Evolutionary conservation across 768 basidiomycete species (phyloP).

Genomic region (Macrolepiota fuliginosa): DNA sequence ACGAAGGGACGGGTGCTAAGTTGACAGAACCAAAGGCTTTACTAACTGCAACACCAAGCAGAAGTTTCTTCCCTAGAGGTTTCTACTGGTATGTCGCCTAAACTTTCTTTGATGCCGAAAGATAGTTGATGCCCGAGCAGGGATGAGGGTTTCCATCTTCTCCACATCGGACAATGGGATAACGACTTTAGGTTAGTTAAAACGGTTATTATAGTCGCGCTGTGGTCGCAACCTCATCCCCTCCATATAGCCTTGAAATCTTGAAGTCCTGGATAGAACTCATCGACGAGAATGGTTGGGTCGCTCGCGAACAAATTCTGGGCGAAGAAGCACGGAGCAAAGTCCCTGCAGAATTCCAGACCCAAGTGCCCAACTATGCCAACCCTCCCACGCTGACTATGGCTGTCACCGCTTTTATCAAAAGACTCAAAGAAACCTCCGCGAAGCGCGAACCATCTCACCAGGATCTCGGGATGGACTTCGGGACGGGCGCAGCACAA

Average conservation of each 20-base stretch:
- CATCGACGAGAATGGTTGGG: slow-evolving; percentile 95
- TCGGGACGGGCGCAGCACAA: slow-evolving; percentile 54
- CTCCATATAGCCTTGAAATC: slow-evolving; percentile 69
- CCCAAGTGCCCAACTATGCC: slow-evolving; percentile 90
- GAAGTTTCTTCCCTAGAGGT: slow-evolving; percentile 96
- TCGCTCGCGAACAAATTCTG: slow-evolving; percentile 93
- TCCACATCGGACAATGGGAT: slow-evolving; percentile 92
- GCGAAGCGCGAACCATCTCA: slow-evolving; percentile 44
- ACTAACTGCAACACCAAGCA: slow-evolving; percentile 90
- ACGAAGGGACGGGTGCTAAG: slow-evolving; percentile 49
- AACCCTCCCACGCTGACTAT: slow-evolving; percentile 95
- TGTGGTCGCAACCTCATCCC: background rate
- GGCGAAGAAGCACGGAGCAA: slow-evolving; percentile 96
- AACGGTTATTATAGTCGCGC: background rate
- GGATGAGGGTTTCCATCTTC: slow-evolving; percentile 97
- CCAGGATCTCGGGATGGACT: slow-evolving; percentile 65
- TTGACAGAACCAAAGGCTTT: slow-evolving; percentile 75
- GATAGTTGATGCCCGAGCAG: slow-evolving; percentile 34
- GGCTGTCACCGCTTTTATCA: slow-evolving; percentile 89
- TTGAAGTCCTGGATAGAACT: slow-evolving; percentile 86
- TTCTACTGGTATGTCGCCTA: slow-evolving; percentile 80
- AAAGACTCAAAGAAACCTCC: slow-evolving; percentile 53
- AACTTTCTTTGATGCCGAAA: background rate
- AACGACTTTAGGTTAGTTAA: slow-evolving; percentile 59
- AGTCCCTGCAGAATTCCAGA: slow-evolving; percentile 86